Conservation (phyloP, 208 protist genomes). For the Leishmania arabica region DNA sequence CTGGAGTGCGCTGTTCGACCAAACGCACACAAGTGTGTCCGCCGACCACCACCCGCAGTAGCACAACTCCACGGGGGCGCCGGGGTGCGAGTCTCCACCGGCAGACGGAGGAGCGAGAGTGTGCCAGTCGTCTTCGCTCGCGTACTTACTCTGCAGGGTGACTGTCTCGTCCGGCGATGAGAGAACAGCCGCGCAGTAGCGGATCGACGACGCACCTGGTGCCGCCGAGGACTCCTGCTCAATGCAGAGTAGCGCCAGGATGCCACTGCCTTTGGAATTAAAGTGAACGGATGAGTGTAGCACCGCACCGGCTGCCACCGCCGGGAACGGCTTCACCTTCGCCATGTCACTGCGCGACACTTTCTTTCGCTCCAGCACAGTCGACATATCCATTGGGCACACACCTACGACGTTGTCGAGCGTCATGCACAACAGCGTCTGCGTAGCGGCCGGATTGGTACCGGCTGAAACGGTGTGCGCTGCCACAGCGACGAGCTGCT, state of each 20-base stretch:
- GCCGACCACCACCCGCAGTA: slow-evolving; percentile 54
- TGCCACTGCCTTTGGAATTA: slow-evolving; percentile 20
- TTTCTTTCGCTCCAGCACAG: slow-evolving; percentile 37
- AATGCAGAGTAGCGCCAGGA: slow-evolving; percentile 12
- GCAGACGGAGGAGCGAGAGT: slow-evolving; percentile 16
- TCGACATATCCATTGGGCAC: slow-evolving; percentile 37
- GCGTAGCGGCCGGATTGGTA: neutral
- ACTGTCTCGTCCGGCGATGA: slow-evolving; percentile 11
- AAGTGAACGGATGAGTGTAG: slow-evolving; percentile 24
- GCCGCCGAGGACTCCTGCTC: slow-evolving; percentile 1
- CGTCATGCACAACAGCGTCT: slow-evolving; percentile 34
- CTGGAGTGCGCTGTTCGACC: slow-evolving; percentile 59
- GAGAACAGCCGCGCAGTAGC: slow-evolving; percentile 19
- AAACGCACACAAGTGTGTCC: slow-evolving; percentile 44
- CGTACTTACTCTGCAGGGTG: slow-evolving; percentile 15
- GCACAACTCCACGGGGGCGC: slow-evolving; percentile 14
- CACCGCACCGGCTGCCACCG: slow-evolving; percentile 5
- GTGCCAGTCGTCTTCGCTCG: slow-evolving; percentile 21
- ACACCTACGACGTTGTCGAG: slow-evolving; percentile 28
- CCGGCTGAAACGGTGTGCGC: slow-evolving; percentile 10
- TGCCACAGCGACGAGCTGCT: slow-evolving; percentile 29
- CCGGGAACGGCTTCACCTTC: slow-evolving; percentile 27
- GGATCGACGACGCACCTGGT: neutral
- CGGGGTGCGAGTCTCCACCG: neutral
- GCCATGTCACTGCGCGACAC: slow-evolving; percentile 31